These are phyloP conservation scores for Persicaria maculosa DNA, from an alignment of 148 eudicot species.

Conservation along the genomic window DNA sequence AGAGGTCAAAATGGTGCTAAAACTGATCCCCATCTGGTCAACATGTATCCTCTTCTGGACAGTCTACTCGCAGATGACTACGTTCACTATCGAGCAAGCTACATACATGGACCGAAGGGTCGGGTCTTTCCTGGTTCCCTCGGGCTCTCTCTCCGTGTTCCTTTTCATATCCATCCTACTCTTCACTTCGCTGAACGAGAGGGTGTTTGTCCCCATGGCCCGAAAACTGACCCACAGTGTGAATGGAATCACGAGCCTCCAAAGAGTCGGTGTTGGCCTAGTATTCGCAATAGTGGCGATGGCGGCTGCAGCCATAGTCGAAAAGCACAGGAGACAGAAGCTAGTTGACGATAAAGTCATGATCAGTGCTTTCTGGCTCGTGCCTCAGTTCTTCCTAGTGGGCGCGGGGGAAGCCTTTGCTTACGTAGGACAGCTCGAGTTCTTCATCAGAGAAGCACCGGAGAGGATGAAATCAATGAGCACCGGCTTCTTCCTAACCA, in stretches of 20 bases:
- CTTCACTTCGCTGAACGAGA: constrained; percentile 78
- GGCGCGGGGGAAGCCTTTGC: constrained; percentile 99
- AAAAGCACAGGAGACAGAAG: constrained; percentile 42
- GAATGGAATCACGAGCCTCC: constrained; percentile 79
- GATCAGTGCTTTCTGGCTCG: constrained; percentile 88
- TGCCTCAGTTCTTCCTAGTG: constrained; percentile 83
- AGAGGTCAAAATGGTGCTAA: constrained; percentile 91
- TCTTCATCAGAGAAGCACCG: constrained; percentile 95
- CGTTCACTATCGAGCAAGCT: constrained; percentile 96
- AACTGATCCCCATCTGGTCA: constrained; percentile 86
- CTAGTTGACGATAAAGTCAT: constrained; percentile 14
- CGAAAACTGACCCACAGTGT: constrained; percentile 50
- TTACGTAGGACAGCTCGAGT: constrained; percentile 93
- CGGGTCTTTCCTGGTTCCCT: constrained; percentile 61
- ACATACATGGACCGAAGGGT: constrained; percentile 77
- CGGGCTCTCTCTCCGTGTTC: constrained; percentile 83
- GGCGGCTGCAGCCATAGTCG: constrained; percentile 69
- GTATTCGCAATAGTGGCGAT: constrained; percentile 51
- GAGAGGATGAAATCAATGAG: constrained; percentile 99
- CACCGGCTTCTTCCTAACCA: constrained; percentile 61
- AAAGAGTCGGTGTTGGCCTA: constrained; percentile 74
- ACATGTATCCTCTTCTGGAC: constrained; percentile 97
- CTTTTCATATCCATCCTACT: constrained; percentile 76
- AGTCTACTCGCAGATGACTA: constrained; percentile 94
- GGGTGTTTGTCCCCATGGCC: constrained; percentile 61